phyloP scores from a whole-genome alignment of 2,329 filamentous ascomycete genomes.

The Arthrobotrys sinensis region DNA sequence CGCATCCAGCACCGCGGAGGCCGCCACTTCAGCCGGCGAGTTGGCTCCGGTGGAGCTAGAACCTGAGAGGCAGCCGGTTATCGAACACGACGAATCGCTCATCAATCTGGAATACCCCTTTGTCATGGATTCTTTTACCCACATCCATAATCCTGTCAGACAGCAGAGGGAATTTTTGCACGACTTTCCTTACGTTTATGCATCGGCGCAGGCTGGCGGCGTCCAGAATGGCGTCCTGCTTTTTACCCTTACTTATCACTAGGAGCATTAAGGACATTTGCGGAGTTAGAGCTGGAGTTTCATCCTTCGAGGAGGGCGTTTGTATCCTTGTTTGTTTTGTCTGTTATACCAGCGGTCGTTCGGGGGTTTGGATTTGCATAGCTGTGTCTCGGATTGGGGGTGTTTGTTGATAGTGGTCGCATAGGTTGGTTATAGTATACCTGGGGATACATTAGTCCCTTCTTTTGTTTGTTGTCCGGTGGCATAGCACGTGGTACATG shows the following conservation, averaged over 20 bases:
- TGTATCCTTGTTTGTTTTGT: background rate
- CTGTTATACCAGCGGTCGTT: background rate
- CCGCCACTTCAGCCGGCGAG: background rate
- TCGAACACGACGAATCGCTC: slow-evolving; percentile 48
- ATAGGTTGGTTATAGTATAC: no score
- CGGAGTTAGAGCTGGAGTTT: background rate
- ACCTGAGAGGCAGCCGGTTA: slow-evolving; percentile 30
- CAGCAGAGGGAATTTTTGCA: slow-evolving; percentile 54
- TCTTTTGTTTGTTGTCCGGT: no score
- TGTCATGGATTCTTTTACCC: slow-evolving; percentile 9
- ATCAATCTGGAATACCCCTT: slow-evolving; percentile 45
- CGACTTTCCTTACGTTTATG: slow-evolving; percentile 59
- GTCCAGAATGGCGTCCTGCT: slow-evolving; percentile 15
- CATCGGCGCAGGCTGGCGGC: slow-evolving; percentile 39
- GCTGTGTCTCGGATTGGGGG: background rate
- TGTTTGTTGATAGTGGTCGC: background rate
- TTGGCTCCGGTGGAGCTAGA: background rate
- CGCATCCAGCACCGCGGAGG: no score
- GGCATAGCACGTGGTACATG: no score
- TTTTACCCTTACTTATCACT: slow-evolving; percentile 59
- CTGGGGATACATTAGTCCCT: no score
- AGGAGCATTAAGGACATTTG: slow-evolving; percentile 29
- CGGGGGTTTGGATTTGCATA: slow-evolving; percentile 1
- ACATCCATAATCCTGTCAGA: slow-evolving; percentile 25
- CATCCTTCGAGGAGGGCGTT: background rate